Evolutionary conservation across 768 basidiomycete species (phyloP).

Genomic region (Russula ochroleuca): DNA sequence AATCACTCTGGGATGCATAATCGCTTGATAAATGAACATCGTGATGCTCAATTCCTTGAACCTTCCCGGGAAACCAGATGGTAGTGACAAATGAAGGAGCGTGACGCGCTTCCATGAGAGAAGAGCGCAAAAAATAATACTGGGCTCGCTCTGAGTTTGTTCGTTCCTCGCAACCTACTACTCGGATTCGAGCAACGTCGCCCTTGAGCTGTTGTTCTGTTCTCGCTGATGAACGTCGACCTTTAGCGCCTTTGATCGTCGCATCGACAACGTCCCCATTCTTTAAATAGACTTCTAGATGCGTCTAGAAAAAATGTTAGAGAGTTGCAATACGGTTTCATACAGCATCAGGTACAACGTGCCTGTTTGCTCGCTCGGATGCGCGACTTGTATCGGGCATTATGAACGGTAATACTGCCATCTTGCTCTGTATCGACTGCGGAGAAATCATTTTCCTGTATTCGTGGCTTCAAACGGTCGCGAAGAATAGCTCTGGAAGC

Average conservation of each 20-base stretch:
- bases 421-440: background rate
- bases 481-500: conserved; percentile 3
- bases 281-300: background rate
- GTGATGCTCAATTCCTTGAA: background rate
- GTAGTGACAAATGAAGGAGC: conserved; percentile 2
- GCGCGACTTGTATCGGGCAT: conserved; percentile 18
- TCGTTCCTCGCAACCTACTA: conserved; percentile 19
- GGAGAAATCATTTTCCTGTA: conserved; percentile 16
- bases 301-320: conserved; percentile 5
- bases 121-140: conserved; percentile 5
- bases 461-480: background rate
- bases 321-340: too few species aligned
- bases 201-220: background rate
- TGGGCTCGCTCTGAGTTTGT: conserved; percentile 11
- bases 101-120: background rate
- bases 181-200: conserved; percentile 3
- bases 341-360: background rate
- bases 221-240: conserved; percentile 7
- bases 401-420: conserved; percentile 2
- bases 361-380: conserved; percentile 12
- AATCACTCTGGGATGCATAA: background rate
- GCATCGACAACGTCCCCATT: conserved; percentile 8
- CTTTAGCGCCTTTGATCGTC: background rate
- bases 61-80: conserved; percentile 14
- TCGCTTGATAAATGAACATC: background rate